Evolutionary conservation across 1,284 basidiomycete species (phyloP).

Genomic region (Schizophyllum amplum): DNA sequence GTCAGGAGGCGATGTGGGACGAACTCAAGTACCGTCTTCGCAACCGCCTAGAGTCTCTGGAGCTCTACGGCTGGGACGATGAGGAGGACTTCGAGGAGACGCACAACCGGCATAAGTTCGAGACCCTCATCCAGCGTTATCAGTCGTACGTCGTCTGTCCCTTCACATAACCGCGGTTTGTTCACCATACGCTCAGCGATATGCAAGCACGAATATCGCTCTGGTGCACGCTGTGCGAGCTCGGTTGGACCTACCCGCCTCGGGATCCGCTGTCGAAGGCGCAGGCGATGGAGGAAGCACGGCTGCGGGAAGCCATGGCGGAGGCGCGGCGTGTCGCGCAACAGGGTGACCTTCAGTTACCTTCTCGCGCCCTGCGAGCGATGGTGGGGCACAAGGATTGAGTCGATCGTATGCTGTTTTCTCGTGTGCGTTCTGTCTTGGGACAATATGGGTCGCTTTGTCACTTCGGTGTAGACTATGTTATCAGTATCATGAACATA

Average conservation of each 20-base stretch:
- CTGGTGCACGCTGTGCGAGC: conserved; percentile 54
- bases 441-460: not conserved
- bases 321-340: conserved; percentile 35
- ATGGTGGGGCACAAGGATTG: conserved; percentile 50
- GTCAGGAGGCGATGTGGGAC: conserved; percentile 77
- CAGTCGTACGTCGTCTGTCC: conserved; percentile 34
- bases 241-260: conserved; percentile 55
- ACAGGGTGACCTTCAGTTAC: conserved; percentile 47
- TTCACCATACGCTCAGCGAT: conserved; percentile 34
- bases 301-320: conserved; percentile 55
- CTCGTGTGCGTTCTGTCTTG: conserved; percentile 5
- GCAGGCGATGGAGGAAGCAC: conserved; percentile 60
- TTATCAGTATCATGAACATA: not conserved
- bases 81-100: conserved; percentile 50
- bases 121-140: conserved; percentile 55
- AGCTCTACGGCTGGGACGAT: conserved; percentile 59
- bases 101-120: conserved; percentile 51
- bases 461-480: not conserved
- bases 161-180: not conserved
- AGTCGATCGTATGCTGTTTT: not conserved
- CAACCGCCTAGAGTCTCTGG: conserved; percentile 41
- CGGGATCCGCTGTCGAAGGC: conserved; percentile 58
- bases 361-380: conserved; percentile 52
- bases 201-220: conserved; percentile 61
- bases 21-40: conserved; percentile 56